Evolutionary conservation across 805 yeast genomes (phyloP), one percentile per base, ranked within the genome.

Genomic region (Hanseniaspora guilliermondii): DNA sequence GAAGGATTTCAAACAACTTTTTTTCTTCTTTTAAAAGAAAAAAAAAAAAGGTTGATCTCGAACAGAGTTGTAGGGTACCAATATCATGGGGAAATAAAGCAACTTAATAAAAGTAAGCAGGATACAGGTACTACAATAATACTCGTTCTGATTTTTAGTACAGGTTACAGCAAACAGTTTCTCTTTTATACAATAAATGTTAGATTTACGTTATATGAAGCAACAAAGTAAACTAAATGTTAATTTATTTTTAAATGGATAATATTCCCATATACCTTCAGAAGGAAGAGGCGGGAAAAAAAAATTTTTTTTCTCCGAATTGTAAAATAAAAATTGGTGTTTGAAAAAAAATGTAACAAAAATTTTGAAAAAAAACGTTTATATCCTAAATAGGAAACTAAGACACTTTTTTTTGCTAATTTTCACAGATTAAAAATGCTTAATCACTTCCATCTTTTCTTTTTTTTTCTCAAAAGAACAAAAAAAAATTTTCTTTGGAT

Each of bases 41-140:
- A 30, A 14, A 30, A 40, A 16, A 40, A 49, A 52, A 27, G 56
- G 37, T 54, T 54, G 30, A 22, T 54, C 56, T 54, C 46, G 56
- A 54, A 54, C 56, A 36, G 56, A 54, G 56, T 54, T 54, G 56
- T 54, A 54, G 56, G 56, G 56, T 54, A 49, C 56, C 40, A 47
- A 42, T 42, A 49, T 24, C 49, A 52, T 44, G 33, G 40, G 45
- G 44, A 37, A 47, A 30, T 17, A 12, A 6, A 19, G 36, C 47
- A 32, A 44, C 14, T 22, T 19, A 17, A 19, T 11, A 11, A 44
- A 30, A 30, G 33, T 17, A 32, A 32, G 47, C 47, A 38, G 17
- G 53, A 48, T 45, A 54, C 37, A 39, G 45, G 56, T 54, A 54
- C 56, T 54, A 54, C 56, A 54, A 54, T 54, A 54, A 54, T 54